Evolutionary conservation across 2,329 filamentous ascomycete genomes (phyloP).

Genomic region (Paraconiothyrium sp.): DNA sequence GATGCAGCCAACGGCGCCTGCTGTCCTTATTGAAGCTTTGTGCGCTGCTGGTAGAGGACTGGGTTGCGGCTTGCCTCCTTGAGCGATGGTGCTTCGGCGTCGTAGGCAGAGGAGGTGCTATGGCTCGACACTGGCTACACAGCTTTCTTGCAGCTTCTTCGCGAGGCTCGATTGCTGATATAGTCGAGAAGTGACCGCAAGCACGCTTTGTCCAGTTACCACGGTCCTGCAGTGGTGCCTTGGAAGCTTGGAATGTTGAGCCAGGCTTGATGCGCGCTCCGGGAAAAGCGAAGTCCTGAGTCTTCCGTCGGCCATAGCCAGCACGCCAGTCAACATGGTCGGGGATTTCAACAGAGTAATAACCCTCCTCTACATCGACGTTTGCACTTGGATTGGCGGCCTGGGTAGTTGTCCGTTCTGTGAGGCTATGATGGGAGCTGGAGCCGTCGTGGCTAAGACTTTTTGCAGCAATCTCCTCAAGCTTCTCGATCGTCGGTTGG

Average conservation of each 20-base stretch:
- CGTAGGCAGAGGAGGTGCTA: conserved; percentile 6
- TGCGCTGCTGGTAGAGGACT: conserved; percentile 25
- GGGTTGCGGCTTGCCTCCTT: conserved; percentile 23
- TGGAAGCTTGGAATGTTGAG: conserved; percentile 21
- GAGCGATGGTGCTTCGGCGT: conserved; percentile 13
- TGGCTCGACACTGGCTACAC: conserved; percentile 35
- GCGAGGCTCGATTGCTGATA: conserved; percentile 22
- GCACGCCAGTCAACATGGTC: conserved; percentile 39
- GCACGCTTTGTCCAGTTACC: conserved; percentile 38
- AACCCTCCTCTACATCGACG: conserved; percentile 27
- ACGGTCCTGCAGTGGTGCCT: conserved; percentile 32
- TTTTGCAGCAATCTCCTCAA: conserved; percentile 24
- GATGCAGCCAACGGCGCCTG: conserved; percentile 21
- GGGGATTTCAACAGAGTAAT: conserved; percentile 30
- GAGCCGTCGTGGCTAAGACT: conserved; percentile 38
- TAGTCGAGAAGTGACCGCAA: conserved; percentile 42
- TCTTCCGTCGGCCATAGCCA: conserved; percentile 43
- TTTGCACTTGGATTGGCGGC: conserved; percentile 17
- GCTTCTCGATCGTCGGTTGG: conserved; percentile 12
- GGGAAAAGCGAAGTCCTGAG: conserved; percentile 46
- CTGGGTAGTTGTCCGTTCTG: conserved; percentile 21
- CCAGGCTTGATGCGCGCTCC: conserved; percentile 40
- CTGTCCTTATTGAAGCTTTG: conserved; percentile 18
- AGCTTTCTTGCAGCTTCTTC: conserved; percentile 26
- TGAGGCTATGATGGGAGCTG: conserved; percentile 25